Evolutionary conservation across 2,329 filamentous ascomycete species (phyloP).

Genomic region (Pseudogymnoascus pannorum): DNA sequence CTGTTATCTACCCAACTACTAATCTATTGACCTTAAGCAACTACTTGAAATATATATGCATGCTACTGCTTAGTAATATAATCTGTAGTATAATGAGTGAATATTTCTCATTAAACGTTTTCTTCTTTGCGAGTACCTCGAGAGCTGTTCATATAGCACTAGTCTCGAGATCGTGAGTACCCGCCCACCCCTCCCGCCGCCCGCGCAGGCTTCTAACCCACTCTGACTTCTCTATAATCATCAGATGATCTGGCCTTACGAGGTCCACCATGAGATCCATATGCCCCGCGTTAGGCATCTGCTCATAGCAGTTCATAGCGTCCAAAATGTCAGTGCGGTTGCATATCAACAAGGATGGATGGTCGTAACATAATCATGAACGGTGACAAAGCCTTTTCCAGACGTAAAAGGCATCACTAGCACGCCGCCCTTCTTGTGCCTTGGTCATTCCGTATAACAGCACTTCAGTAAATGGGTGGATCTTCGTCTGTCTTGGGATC

Average conservation of each 20-base stretch:
- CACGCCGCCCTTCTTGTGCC: not conserved
- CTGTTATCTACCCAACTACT: too few species aligned
- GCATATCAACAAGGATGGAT: slow-evolving; percentile 20
- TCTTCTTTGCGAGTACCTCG: slow-evolving; percentile 27
- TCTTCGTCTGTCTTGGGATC: not conserved
- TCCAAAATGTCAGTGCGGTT: slow-evolving; percentile 9
- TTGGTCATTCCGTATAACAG: not conserved
- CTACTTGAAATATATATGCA: too few species aligned
- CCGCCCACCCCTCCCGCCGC: not conserved
- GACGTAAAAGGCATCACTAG: not conserved
- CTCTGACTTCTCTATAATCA: not conserved
- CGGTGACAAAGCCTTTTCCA: slow-evolving; percentile 16
- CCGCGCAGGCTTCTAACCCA: not conserved
- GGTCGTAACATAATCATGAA: slow-evolving; percentile 21
- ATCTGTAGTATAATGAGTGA: too few species aligned
- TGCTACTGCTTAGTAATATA: too few species aligned
- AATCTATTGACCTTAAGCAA: too few species aligned
- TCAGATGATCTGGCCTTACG: not conserved
- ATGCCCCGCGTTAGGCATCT: not conserved
- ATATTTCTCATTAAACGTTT: too few species aligned
- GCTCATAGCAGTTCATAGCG: not conserved
- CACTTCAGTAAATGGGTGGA: not conserved
- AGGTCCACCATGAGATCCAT: not conserved
- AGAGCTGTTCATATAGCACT: not conserved
- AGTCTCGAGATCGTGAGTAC: not conserved